Evolutionary conservation across 2,329 filamentous ascomycete genomes (phyloP).

Genomic region (Xylariaceae sp.): DNA sequence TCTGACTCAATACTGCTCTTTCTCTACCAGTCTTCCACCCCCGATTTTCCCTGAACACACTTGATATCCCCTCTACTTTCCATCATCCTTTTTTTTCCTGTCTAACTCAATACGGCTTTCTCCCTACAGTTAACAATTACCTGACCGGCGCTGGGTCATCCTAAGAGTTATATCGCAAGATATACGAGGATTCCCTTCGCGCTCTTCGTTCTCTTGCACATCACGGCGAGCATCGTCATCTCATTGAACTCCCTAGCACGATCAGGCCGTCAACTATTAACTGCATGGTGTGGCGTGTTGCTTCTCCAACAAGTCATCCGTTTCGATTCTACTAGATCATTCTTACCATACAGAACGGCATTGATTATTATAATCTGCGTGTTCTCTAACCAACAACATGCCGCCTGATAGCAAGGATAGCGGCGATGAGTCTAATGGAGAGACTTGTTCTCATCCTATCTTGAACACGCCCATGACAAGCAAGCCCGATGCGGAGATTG

Average conservation of each 20-base stretch:
- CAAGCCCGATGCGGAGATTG: constrained; percentile 14
- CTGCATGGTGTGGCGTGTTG: too few relatives aligned
- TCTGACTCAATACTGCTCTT: too few relatives aligned
- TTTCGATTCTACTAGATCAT: too few relatives aligned
- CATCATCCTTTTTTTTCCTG: too few relatives aligned
- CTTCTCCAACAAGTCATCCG: too few relatives aligned
- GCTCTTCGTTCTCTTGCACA: not conserved
- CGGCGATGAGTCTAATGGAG: constrained; percentile 22
- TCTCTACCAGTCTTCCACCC: too few relatives aligned
- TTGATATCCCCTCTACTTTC: too few relatives aligned
- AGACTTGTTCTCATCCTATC: constrained; percentile 19
- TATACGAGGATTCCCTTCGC: not conserved
- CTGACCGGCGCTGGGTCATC: not conserved
- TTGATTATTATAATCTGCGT: not conserved
- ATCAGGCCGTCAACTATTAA: too few relatives aligned
- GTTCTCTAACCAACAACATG: constrained; percentile 9
- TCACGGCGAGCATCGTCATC: not conserved
- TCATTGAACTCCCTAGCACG: not conserved
- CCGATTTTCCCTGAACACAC: too few relatives aligned
- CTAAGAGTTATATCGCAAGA: not conserved
- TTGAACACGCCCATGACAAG: constrained; percentile 8
- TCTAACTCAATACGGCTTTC: too few relatives aligned
- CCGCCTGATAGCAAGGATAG: constrained; percentile 10
- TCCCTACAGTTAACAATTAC: not conserved
- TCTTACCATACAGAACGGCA: not conserved